A percentile compares a stretch with the other conserved stretches of the same genome.
phyloP scores from a whole-genome alignment of 2,329 filamentous ascomycete genomes.

The Fusarium hostae region DNA sequence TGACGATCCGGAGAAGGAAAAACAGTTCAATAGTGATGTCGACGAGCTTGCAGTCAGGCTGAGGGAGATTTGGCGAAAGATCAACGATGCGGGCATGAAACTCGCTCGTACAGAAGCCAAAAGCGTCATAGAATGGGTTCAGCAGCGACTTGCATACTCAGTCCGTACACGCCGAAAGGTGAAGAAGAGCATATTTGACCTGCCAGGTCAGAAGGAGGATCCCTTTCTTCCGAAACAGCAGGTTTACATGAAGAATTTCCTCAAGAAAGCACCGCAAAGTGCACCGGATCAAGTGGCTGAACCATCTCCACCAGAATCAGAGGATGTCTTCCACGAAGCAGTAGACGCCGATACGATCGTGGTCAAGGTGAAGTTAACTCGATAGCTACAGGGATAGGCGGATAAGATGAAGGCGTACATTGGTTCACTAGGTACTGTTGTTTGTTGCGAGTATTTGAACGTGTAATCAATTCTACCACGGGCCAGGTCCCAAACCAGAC shows the following conservation, averaged over 20 bases:
- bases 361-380: conserved; percentile 25
- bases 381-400: background rate
- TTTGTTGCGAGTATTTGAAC: conserved; percentile 32
- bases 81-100: conserved; percentile 79
- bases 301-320: background rate
- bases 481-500: conserved; percentile 40
- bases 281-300: background rate
- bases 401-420: background rate
- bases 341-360: conserved; percentile 35
- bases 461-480: conserved; percentile 42
- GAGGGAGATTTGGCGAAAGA: conserved; percentile 67
- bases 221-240: conserved; percentile 57
- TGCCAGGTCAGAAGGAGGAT: conserved; percentile 51
- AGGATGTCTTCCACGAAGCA: conserved; percentile 1
- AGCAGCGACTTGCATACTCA: conserved; percentile 75
- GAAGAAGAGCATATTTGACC: conserved; percentile 64
- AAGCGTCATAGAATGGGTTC: conserved; percentile 77
- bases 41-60: conserved; percentile 73
- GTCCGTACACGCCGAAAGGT: conserved; percentile 72
- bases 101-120: conserved; percentile 82
- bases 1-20: conserved; percentile 48
- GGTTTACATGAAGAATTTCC: conserved; percentile 62
- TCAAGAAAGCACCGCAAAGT: conserved; percentile 46
- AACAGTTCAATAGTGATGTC: conserved; percentile 74
- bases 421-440: conserved; percentile 7